phyloP scores from a whole-genome alignment of 2,329 filamentous ascomycete genomes.

The Ambrosiella cleistominuta region DNA sequence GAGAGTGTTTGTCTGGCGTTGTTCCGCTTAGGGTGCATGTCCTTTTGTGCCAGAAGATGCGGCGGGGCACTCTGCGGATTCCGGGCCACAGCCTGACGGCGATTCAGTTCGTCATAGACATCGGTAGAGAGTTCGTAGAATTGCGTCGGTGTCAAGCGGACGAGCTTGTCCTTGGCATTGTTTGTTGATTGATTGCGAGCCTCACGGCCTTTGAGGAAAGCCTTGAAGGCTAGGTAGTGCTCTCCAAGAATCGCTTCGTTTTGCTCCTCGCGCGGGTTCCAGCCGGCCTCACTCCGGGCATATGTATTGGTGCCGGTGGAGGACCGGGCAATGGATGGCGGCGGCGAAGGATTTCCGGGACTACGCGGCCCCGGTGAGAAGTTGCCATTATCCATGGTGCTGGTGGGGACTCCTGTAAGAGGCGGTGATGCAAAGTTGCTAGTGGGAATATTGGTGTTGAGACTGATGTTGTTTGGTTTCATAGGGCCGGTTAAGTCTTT shows the following conservation, averaged over 20 bases:
- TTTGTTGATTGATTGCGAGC: constrained; percentile 56
- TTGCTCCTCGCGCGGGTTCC: constrained; percentile 41
- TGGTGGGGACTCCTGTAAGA: constrained; percentile 44
- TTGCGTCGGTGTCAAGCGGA: constrained; percentile 76
- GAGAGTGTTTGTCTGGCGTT: constrained; percentile 92
- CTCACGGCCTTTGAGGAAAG: constrained; percentile 60
- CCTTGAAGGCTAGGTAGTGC: constrained; percentile 66
- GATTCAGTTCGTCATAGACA: constrained; percentile 85
- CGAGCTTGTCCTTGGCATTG: constrained; percentile 82
- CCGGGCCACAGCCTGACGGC: constrained; percentile 55
- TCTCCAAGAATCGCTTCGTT: constrained; percentile 48
- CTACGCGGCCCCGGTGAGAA: constrained; percentile 39
- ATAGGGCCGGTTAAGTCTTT: not conserved
- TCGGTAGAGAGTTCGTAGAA: constrained; percentile 97
- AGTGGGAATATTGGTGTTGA: constrained; percentile 31
- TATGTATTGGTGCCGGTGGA: constrained; percentile 62
- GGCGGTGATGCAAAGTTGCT: constrained; percentile 49
- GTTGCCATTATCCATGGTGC: constrained; percentile 41
- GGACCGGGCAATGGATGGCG: constrained; percentile 70
- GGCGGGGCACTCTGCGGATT: constrained; percentile 42
- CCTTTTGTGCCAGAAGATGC: constrained; percentile 67
- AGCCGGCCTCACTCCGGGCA: constrained; percentile 47
- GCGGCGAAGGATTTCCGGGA: constrained; percentile 57
- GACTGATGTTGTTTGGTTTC: constrained; percentile 34
- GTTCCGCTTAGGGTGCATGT: constrained; percentile 92